Conservation (phyloP, 2,329 filamentous ascomycete genomes). For the Stachybotrys elegans region DNA sequence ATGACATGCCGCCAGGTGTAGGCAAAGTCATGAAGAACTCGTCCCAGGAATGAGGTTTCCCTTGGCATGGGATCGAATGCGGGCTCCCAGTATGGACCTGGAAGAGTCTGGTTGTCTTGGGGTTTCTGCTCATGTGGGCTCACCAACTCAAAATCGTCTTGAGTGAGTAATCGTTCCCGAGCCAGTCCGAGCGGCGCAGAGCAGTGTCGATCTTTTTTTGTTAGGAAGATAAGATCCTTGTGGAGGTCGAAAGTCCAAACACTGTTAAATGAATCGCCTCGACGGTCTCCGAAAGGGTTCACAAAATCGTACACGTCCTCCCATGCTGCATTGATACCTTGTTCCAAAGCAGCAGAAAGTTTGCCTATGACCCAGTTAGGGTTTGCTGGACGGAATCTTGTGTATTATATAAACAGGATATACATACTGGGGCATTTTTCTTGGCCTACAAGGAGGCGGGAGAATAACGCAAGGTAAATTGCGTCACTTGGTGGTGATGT, state of each 20-base stretch:
- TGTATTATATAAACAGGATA: neutral
- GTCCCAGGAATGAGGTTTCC: constrained; percentile 9
- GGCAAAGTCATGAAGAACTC: constrained; percentile 11
- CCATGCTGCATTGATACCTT: constrained; percentile 4
- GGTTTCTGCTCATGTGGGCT: neutral
- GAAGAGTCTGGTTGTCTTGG: neutral
- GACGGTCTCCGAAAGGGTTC: constrained; percentile 16
- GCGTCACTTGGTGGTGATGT: neutral
- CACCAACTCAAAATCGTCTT: constrained; percentile 10
- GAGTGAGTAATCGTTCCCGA: constrained; percentile 8
- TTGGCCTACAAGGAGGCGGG: neutral
- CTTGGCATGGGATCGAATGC: constrained; percentile 1
- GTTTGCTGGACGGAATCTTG: too few species aligned
- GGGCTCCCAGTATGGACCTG: constrained; percentile 12
- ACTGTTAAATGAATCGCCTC: constrained; percentile 11
- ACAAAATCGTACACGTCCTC: constrained; percentile 12
- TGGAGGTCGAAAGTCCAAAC: constrained; percentile 14
- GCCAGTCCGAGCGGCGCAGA: constrained; percentile 8
- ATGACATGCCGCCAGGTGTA: constrained; percentile 16
- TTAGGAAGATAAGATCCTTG: constrained; percentile 10
- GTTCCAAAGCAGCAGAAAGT: neutral
- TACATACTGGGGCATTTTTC: neutral
- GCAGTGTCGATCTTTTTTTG: constrained; percentile 8
- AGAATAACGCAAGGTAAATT: neutral
- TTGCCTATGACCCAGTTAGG: neutral